phyloP scores from a whole-genome alignment of 176 grass and related monocot species.

The Oryza glumipatula region DNA sequence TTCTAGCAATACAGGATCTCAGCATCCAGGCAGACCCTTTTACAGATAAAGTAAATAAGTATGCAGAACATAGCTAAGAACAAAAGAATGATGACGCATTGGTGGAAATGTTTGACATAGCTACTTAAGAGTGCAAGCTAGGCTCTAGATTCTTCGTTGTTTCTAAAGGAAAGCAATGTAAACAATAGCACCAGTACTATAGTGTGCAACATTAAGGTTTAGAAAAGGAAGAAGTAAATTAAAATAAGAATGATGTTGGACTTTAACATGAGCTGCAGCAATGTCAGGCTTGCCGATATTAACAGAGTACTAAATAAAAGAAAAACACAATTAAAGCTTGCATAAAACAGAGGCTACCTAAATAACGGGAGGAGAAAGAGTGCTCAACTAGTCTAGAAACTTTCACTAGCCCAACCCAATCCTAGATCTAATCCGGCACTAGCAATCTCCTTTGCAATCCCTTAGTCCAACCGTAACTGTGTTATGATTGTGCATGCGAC shows the following conservation, averaged over 20 bases:
- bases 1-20: slow-evolving; percentile 58
- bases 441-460: slow-evolving; percentile 16
- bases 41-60: slow-evolving; percentile 64
- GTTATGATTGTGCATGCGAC: not conserved
- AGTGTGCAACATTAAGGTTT: not conserved
- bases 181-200: not conserved
- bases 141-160: not conserved
- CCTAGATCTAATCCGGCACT: slow-evolving; percentile 17
- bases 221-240: not conserved
- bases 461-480: not conserved
- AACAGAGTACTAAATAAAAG: slow-evolving; percentile 5
- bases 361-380: not conserved
- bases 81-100: slow-evolving; percentile 23
- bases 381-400: slow-evolving; percentile 18
- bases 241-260: not conserved
- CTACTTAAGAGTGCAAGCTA: not conserved
- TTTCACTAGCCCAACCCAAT: not conserved
- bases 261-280: not conserved
- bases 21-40: slow-evolving; percentile 67
- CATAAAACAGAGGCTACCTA: not conserved
- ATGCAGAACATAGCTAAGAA: slow-evolving; percentile 37
- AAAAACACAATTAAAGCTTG: not conserved
- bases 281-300: not conserved
- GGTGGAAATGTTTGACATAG: not conserved
- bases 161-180: not conserved